These are phyloP conservation scores for Ormosia semicastrata DNA, from an alignment of 306 rosid genomes.

Conservation along the genomic window DNA sequence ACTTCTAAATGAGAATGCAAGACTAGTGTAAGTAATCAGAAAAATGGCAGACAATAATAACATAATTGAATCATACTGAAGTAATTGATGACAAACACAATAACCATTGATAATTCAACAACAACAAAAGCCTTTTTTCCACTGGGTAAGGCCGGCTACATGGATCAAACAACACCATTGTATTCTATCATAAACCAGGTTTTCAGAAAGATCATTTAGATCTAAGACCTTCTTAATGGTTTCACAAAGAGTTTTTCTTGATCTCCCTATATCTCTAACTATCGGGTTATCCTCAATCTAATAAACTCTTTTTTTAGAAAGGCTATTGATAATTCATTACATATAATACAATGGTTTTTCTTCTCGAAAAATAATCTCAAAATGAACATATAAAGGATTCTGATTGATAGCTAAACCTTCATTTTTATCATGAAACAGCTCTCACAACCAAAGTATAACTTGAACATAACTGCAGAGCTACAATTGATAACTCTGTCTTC, in stretches of 20 bases:
- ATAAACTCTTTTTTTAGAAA: no score
- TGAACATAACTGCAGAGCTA: background rate
- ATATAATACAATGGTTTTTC: background rate
- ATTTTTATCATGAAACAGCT: background rate
- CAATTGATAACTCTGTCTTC: background rate
- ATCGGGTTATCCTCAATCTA: no score
- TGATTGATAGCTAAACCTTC: background rate
- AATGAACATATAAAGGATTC: background rate
- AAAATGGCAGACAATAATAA: constrained; percentile 13
- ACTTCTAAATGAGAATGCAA: constrained; percentile 37
- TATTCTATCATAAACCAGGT: no score
- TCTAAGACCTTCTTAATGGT: no score
- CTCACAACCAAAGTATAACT: constrained; percentile 4
- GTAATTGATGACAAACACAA: background rate
- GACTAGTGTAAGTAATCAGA: background rate
- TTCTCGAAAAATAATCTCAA: background rate
- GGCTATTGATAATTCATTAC: background rate
- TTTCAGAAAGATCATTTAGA: no score
- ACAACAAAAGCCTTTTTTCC: no score
- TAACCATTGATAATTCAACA: background rate
- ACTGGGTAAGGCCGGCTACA: no score
- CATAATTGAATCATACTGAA: background rate
- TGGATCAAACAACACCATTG: no score
- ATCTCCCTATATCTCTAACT: no score
- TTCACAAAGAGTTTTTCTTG: no score